Conservation (phyloP, 805 yeast genomes). For the Wickerhamomyces kurtzmanii region DNA sequence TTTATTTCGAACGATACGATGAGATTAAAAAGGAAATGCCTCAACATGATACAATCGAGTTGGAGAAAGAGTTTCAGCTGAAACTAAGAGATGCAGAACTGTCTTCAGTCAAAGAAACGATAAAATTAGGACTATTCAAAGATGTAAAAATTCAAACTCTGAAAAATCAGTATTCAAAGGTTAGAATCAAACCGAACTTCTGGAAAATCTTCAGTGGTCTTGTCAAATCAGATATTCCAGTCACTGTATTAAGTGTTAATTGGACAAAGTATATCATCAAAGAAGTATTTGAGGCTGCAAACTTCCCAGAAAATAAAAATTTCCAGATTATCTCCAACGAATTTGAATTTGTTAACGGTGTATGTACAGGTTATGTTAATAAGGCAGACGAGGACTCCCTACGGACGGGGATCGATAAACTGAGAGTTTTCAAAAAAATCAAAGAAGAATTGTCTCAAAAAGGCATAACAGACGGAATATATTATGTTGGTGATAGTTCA, state of each 20-base stretch:
- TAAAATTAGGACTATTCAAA: constrained; percentile 26
- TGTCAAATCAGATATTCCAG: constrained; percentile 18
- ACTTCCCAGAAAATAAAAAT: constrained; percentile 9
- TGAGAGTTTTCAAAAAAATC: constrained; percentile 14
- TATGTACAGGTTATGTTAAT: constrained; percentile 16
- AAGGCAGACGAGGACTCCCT: constrained; percentile 16
- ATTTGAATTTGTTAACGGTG: constrained; percentile 24
- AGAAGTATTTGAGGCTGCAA: constrained; percentile 15
- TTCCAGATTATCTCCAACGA: constrained; percentile 39
- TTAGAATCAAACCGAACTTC: constrained; percentile 26
- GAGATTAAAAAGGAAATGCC: constrained; percentile 21
- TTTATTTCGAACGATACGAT: constrained; percentile 28
- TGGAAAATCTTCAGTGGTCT: constrained; percentile 10
- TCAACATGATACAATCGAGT: constrained; percentile 20
- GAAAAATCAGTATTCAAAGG: constrained; percentile 21
- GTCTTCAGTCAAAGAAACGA: constrained; percentile 35
- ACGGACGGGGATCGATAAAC: constrained; percentile 49
- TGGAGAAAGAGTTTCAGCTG: constrained; percentile 35
- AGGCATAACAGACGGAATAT: constrained; percentile 10
- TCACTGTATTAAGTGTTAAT: constrained; percentile 45
- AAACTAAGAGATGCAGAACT: constrained; percentile 36
- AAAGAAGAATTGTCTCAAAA: constrained; percentile 6
- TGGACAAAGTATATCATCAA: constrained; percentile 47
- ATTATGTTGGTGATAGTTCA: constrained; percentile 54
- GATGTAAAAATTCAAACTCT: constrained; percentile 26